phyloP scores from a whole-genome alignment of 2,329 filamentous ascomycete genomes.

The Chrysoporthe deuterocubensis region DNA sequence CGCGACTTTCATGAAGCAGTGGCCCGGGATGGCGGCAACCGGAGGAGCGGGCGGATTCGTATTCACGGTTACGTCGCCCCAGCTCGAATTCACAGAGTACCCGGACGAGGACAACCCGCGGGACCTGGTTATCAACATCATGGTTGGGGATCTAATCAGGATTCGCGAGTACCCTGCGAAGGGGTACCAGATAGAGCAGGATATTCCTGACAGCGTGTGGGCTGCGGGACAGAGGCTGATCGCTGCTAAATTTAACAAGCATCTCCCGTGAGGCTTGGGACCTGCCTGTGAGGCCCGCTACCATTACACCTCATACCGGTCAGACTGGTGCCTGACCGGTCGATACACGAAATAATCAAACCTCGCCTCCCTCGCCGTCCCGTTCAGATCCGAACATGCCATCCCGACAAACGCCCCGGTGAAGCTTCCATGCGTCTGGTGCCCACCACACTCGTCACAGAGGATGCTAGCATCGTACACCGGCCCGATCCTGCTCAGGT shows the following conservation, averaged over 20 bases:
- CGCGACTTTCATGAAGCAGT: constrained; percentile 52
- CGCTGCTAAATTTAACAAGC: constrained; percentile 42
- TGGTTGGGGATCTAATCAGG: constrained; percentile 49
- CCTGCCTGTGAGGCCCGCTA: too few species aligned
- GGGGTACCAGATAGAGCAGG: constrained; percentile 49
- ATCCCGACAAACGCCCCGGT: constrained; percentile 64
- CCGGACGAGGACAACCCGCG: constrained; percentile 46
- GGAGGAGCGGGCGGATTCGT: constrained; percentile 26
- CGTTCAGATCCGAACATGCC: constrained; percentile 60
- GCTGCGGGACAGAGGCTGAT: constrained; percentile 46
- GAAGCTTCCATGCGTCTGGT: constrained; percentile 65
- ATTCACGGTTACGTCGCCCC: constrained; percentile 48
- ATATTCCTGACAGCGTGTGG: constrained; percentile 48
- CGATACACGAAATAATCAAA: constrained; percentile 59
- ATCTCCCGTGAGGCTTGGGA: constrained; percentile 40
- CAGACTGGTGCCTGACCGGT: constrained; percentile 50
- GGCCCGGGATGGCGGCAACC: constrained; percentile 40
- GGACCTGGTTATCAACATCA: constrained; percentile 48
- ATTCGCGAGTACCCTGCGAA: constrained; percentile 47
- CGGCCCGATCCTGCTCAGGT: constrained; percentile 55
- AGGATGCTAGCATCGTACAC: constrained; percentile 63
- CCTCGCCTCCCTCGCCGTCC: constrained; percentile 48
- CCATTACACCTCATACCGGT: constrained; percentile 49
- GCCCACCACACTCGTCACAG: constrained; percentile 66
- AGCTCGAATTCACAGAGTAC: constrained; percentile 45